Base-by-base conservation (phyloP, 768 basidiomycete genomes). In the Boletus subcaerulescens region DNA sequence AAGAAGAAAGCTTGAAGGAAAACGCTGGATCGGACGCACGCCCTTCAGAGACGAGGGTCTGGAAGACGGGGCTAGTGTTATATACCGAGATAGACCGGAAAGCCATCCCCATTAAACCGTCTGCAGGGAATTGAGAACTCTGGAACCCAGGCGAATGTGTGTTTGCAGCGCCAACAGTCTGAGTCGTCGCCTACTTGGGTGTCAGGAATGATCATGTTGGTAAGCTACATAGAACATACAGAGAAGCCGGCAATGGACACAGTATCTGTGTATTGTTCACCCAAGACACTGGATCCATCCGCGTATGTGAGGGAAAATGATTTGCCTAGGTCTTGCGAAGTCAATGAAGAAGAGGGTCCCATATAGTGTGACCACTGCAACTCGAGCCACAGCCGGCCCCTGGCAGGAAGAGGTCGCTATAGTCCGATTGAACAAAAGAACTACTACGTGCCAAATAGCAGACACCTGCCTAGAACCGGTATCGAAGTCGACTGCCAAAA, bases 231-330 rank as follows among this genome's bases (percentile, higher is more conserved):
- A 12, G 14, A 18, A 48, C 58, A 12, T 50, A 60, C 62, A 0
- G 17, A 49, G 41, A 45, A 43, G 1, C 45, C 52, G 4, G 49
- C 49, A 13, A 60, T 40, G 9, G 52, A 41, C 3, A 64, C 50
- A 1, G 40, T 55, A 48, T 81, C 80, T 11, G 52, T 70, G 58
- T 73, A 80, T 45, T 72, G 64, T 14, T 64, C 55, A 13, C 76
- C 78, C 0, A 48, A 40, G 15, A 74, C 73, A 0, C 53, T 48
- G 10, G 50, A 31, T 2, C 76, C 73, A 50, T 75, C 75, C 15
- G 73, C 76, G 54, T 72, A 81, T 5, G 15, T 0, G 47, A 78
- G 63, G 2, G 33, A 38, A 55, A 76, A 73, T 1, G 53, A 40
- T 40, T 65, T 40, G 3, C 48, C 39, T n/a, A 60, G 17, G 49